phyloP scores from a whole-genome alignment of 176 grass and related monocot genomes.

The Aechmea fasciata region DNA sequence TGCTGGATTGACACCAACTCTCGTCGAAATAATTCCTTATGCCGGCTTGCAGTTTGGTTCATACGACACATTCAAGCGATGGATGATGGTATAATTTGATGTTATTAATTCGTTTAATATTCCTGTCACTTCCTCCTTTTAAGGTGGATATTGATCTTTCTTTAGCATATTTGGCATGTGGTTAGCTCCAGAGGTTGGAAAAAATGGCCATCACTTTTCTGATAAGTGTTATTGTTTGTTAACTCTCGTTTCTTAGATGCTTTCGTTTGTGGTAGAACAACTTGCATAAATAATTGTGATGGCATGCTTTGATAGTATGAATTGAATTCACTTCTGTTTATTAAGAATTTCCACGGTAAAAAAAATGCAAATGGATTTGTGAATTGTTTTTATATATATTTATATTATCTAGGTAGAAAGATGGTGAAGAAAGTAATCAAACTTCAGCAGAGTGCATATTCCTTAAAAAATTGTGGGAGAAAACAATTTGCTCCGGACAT shows the following conservation, averaged over 20 bases:
- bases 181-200: background rate
- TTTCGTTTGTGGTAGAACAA: background rate
- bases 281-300: too few species aligned
- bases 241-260: background rate
- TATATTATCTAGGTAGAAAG: too few species aligned
- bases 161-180: background rate
- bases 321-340: too few species aligned
- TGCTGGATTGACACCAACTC: conserved; percentile 65
- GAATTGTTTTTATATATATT: too few species aligned
- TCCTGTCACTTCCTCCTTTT: background rate
- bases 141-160: background rate
- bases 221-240: background rate
- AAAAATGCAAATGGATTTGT: too few species aligned
- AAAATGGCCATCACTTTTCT: background rate
- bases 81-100: conserved; percentile 68
- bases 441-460: too few species aligned
- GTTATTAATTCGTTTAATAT: background rate
- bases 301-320: too few species aligned
- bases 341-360: too few species aligned
- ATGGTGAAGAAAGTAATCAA: too few species aligned
- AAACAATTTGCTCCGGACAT: too few species aligned
- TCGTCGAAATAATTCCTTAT: conserved; percentile 97
- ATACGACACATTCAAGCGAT: conserved; percentile 92
- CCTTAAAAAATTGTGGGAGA: too few species aligned
- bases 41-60: conserved; percentile 92